Evolutionary conservation across 768 basidiomycete species (phyloP).

Genomic region (Cubamyces sp.): DNA sequence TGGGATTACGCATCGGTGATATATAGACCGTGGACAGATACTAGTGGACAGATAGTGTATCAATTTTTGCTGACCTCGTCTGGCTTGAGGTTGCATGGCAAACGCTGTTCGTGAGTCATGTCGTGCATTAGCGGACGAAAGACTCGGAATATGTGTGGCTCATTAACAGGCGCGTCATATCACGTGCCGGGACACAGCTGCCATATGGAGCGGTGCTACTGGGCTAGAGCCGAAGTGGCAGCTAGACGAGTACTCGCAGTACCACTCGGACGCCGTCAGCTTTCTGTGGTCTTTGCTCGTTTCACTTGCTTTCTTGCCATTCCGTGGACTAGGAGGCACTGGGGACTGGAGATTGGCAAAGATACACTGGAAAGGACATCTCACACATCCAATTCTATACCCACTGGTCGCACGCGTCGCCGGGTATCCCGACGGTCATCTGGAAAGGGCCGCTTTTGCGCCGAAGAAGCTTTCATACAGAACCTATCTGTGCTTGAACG

Average conservation of each 20-base stretch:
- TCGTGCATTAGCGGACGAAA: neutral
- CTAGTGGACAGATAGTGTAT: neutral
- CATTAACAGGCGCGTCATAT: neutral
- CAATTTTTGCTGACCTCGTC: no score
- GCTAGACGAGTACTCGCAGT: neutral
- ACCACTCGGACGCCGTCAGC: neutral
- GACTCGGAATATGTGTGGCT: neutral
- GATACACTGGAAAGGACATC: neutral
- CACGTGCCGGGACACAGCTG: constrained; percentile 13
- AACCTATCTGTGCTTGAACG: neutral
- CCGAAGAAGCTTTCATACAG: neutral
- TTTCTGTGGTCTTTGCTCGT: no score
- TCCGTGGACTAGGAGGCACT: no score
- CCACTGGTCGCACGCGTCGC: neutral
- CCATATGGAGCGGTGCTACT: constrained; percentile 3
- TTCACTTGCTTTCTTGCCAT: no score
- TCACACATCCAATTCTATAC: neutral
- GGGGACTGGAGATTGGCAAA: neutral
- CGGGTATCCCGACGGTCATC: neutral
- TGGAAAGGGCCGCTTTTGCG: neutral
- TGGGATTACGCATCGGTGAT: neutral
- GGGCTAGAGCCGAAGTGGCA: neutral
- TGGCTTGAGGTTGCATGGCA: no score
- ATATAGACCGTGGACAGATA: neutral
- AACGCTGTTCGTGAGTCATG: neutral